Evolutionary conservation across 768 basidiomycete species (phyloP).

Genomic region (Hericium alpestre): DNA sequence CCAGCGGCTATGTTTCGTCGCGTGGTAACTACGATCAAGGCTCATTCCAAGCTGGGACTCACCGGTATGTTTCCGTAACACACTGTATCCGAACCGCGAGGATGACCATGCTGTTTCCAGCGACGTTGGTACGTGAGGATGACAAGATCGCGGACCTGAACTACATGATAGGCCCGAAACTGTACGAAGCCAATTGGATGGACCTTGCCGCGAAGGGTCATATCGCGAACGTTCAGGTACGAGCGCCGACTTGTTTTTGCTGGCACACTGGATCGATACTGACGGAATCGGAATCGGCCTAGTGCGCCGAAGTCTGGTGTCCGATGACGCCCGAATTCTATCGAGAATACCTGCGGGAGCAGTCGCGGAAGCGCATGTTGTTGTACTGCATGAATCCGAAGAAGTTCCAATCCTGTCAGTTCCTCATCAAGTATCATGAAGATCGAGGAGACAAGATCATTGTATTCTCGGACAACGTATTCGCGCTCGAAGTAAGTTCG

Average conservation of each 20-base stretch:
- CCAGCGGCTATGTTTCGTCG: slow-evolving; percentile 98
- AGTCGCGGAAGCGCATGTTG: slow-evolving; percentile 88
- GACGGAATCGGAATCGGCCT: slow-evolving; percentile 1
- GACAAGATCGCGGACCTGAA: slow-evolving; percentile 98
- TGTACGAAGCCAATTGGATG: slow-evolving; percentile 99
- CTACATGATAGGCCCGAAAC: slow-evolving; percentile 98
- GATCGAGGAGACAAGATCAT: slow-evolving; percentile 97
- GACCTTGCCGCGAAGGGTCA: slow-evolving; percentile 98
- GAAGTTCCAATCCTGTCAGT: slow-evolving; percentile 99
- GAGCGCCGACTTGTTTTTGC: slow-evolving; percentile 13
- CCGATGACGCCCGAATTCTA: slow-evolving; percentile 99
- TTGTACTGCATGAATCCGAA: slow-evolving; percentile 99
- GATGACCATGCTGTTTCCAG: slow-evolving; percentile 28
- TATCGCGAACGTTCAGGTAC: slow-evolving; percentile 98
- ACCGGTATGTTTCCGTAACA: slow-evolving; percentile 51
- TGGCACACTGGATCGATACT: background rate
- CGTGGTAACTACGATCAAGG: slow-evolving; percentile 96
- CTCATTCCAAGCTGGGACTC: slow-evolving; percentile 94
- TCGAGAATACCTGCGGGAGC: slow-evolving; percentile 88
- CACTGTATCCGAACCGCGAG: background rate
- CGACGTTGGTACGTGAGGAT: slow-evolving; percentile 96
- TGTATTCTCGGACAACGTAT: slow-evolving; percentile 98
- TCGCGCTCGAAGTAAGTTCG: slow-evolving; percentile 72
- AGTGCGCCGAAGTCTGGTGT: slow-evolving; percentile 99
- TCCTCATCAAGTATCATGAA: slow-evolving; percentile 96